phyloP scores from a whole-genome alignment of 2,329 filamentous ascomycete genomes.

The Fusarium luffae region DNA sequence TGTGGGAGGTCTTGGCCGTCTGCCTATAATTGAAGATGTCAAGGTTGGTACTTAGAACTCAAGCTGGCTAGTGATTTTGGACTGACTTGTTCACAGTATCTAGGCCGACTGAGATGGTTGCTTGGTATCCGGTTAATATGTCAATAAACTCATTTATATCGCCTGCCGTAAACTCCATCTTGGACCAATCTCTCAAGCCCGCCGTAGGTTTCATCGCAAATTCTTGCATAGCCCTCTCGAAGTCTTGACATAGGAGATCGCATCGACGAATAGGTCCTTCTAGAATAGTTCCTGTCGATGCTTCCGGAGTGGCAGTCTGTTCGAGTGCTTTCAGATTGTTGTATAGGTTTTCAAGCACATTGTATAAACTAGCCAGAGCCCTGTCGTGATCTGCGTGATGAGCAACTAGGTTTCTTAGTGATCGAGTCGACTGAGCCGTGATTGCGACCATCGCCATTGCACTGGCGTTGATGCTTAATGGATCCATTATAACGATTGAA shows the following conservation, averaged over 20 bases:
- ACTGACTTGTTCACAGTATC: conserved; percentile 53
- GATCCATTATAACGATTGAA: too few relatives aligned
- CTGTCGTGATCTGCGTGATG: conserved; percentile 51
- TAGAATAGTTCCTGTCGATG: conserved; percentile 48
- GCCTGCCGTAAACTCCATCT: conserved; percentile 55
- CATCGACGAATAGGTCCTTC: conserved; percentile 52
- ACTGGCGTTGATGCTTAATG: too few relatives aligned
- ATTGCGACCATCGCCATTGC: neutral
- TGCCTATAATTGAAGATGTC: conserved; percentile 39
- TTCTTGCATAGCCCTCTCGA: conserved; percentile 50
- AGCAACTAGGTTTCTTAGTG: conserved; percentile 49
- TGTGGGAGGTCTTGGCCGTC: conserved; percentile 45
- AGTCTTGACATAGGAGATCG: conserved; percentile 51
- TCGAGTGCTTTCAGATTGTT: conserved; percentile 48
- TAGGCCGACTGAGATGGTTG: conserved; percentile 52
- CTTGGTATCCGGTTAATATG: conserved; percentile 52
- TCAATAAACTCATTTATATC: conserved; percentile 55
- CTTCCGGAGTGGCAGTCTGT: conserved; percentile 39
- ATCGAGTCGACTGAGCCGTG: conserved; percentile 49
- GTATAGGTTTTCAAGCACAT: conserved; percentile 49
- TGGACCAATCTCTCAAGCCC: conserved; percentile 53
- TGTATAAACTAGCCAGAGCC: conserved; percentile 48
- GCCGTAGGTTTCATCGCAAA: conserved; percentile 50
- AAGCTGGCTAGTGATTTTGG: conserved; percentile 7
- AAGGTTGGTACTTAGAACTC: conserved; percentile 3